Evolutionary conservation across 2,329 filamentous ascomycete species (phyloP), one percentile per base, ranked within the genome.

Genomic region (Dendryphion nanum): DNA sequence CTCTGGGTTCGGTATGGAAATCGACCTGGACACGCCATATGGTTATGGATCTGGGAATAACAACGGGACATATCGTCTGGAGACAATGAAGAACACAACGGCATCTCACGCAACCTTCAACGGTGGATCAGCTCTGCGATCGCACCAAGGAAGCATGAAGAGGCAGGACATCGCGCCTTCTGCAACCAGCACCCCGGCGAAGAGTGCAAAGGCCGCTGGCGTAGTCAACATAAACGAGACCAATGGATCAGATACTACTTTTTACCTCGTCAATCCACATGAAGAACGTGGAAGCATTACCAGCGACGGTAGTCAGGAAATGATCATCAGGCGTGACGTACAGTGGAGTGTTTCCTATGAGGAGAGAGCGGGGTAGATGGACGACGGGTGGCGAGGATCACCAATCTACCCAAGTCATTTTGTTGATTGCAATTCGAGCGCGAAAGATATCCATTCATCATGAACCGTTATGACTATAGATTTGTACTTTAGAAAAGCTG

Each of bases 1-100:
- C 24, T 44, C 41, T 15, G 41, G 37, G 4, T 44, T 44, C 20
- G 41, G 41, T 12, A 44, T 44, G 41, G 37, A 41, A 18, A 40
- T 44, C 8, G 41, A 41, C 26, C 26, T 41, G 8, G 38, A 41
- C 15, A 33, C 31, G 4, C n/a, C n/a, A n/a, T 43, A 35, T 28
- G 37, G 37, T 16, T 33, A 20, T 6, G 37, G 18, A 10, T 8
- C 8, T n/a, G 23, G 8, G 35, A n/a, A 34, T 14, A 14, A 14
- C 16, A 7, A 5, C 12, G 30, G 30, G 13, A 37, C 23, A 12
- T 42, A 38, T 30, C 40, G 19, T 17, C 28, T 37, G 15, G 16
- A 37, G 7, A 23, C 38, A 17, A 18, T 41, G 8, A n/a, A 33
- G 21, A 38, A 15, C 15, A n/a, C n/a, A n/a, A n/a, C n/a, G n/a